These are phyloP conservation scores for Seiridium unicorne DNA, from an alignment of 2,329 filamentous ascomycete genomes.

Conservation along the genomic window DNA sequence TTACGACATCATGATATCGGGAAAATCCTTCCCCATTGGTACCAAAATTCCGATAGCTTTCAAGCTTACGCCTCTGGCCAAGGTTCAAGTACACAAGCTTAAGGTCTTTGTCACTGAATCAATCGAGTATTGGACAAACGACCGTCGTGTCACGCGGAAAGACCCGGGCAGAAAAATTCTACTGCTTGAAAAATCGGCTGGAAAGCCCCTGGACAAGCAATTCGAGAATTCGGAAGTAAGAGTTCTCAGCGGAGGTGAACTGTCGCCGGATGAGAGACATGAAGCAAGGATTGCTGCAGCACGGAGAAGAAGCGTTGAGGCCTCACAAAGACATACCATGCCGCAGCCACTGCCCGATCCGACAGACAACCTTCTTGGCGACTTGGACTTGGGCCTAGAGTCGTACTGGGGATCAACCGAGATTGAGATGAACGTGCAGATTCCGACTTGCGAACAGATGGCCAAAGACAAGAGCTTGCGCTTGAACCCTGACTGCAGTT, in stretches of 20 bases:
- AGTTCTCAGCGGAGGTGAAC: conserved; percentile 77
- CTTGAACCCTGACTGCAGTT: conserved; percentile 87
- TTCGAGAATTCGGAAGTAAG: conserved; percentile 76
- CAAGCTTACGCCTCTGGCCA: conserved; percentile 87
- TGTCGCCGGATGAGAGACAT: conserved; percentile 48
- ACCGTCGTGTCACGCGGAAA: conserved; percentile 80
- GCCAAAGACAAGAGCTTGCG: conserved; percentile 64
- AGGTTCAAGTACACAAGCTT: conserved; percentile 89
- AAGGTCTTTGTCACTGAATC: conserved; percentile 91
- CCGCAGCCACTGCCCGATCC: conserved; percentile 47
- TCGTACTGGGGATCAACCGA: conserved; percentile 82
- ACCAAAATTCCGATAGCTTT: conserved; percentile 89
- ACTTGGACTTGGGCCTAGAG: conserved; percentile 69
- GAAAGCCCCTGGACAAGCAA: conserved; percentile 68
- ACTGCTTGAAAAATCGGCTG: conserved; percentile 84
- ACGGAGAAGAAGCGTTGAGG: conserved; percentile 53
- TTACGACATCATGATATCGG: conserved; percentile 94
- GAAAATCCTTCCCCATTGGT: conserved; percentile 90
- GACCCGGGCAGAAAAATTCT: conserved; percentile 82
- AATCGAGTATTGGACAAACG: conserved; percentile 85
- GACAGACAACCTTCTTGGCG: conserved; percentile 74
- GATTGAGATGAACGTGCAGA: conserved; percentile 90
- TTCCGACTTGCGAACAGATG: conserved; percentile 87
- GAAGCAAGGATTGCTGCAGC: conserved; percentile 47
- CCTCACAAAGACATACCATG: conserved; percentile 36